Evolutionary conservation across 148 eudicot genomes (phyloP).

Genomic region (Cornus kousa): DNA sequence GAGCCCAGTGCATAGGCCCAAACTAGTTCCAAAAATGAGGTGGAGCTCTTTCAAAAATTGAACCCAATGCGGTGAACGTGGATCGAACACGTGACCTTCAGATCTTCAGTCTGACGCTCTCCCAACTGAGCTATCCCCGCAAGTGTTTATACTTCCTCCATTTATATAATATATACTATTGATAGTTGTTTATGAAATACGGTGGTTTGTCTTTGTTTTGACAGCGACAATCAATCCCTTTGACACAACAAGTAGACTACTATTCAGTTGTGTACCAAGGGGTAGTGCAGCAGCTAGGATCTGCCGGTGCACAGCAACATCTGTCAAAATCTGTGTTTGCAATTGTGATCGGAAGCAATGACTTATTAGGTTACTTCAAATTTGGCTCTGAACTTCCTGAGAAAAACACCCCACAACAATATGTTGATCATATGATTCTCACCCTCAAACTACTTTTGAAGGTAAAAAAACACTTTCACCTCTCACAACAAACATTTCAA

Average conservation of each 20-base stretch:
- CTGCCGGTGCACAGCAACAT: conserved; percentile 25
- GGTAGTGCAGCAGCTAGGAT: conserved; percentile 43
- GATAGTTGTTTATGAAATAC: too few relatives aligned
- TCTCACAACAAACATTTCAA: background rate
- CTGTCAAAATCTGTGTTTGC: conserved; percentile 58
- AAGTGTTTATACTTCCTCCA: background rate
- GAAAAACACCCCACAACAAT: conserved; percentile 48
- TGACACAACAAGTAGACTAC: conserved; percentile 42
- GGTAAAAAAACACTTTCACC: conserved; percentile 32
- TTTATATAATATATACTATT: too few relatives aligned
- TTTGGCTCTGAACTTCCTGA: background rate
- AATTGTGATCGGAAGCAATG: conserved; percentile 76
- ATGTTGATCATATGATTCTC: conserved; percentile 47
- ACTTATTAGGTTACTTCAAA: conserved; percentile 50
- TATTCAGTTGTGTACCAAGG: conserved; percentile 34
- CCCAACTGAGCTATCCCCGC: conserved; percentile 70
- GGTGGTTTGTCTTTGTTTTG: too few relatives aligned
- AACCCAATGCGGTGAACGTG: conserved; percentile 63
- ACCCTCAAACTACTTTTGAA: conserved; percentile 40
- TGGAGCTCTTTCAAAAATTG: too few relatives aligned
- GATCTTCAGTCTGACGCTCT: conserved; percentile 78
- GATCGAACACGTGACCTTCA: conserved; percentile 90
- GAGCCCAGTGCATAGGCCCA: too few relatives aligned
- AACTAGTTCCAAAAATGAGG: too few relatives aligned
- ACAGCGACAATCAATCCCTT: background rate